Conservation (phyloP, 129 eudicot species). For the Arctium minus region DNA sequence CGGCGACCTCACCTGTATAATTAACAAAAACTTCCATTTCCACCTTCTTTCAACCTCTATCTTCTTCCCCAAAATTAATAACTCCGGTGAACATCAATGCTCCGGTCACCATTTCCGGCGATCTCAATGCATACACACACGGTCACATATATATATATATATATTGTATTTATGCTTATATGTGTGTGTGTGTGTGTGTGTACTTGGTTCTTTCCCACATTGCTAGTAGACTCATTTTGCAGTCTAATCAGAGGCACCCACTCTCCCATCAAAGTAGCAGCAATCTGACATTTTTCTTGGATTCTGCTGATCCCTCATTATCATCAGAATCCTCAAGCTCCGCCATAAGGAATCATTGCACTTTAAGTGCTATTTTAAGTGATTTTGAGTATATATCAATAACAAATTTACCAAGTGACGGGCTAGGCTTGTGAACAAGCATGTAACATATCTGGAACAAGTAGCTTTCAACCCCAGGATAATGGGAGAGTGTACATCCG, state of each 20-base stretch:
- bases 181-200: neutral
- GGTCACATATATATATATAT: no score
- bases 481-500: constrained; percentile 95
- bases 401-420: constrained; percentile 84
- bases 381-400: constrained; percentile 84
- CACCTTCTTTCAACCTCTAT: no score
- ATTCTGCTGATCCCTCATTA: constrained; percentile 89
- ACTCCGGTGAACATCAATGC: no score
- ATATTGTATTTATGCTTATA: no score
- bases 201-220: constrained; percentile 69
- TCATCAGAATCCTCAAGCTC: constrained; percentile 96
- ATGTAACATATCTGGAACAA: constrained; percentile 96
- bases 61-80: no score
- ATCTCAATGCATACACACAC: no score
- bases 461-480: constrained; percentile 75
- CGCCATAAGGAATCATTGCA: constrained; percentile 93
- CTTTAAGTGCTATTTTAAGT: constrained; percentile 82
- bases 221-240: constrained; percentile 44
- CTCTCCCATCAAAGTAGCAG: constrained; percentile 91
- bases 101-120: no score
- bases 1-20: no score
- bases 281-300: constrained; percentile 97
- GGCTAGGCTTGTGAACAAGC: constrained; percentile 95
- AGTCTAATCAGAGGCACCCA: constrained; percentile 81
- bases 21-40: no score